Evolutionary conservation across 495 filamentous ascomycete genomes (phyloP).

Genomic region (Aspergillus coremiiformis): DNA sequence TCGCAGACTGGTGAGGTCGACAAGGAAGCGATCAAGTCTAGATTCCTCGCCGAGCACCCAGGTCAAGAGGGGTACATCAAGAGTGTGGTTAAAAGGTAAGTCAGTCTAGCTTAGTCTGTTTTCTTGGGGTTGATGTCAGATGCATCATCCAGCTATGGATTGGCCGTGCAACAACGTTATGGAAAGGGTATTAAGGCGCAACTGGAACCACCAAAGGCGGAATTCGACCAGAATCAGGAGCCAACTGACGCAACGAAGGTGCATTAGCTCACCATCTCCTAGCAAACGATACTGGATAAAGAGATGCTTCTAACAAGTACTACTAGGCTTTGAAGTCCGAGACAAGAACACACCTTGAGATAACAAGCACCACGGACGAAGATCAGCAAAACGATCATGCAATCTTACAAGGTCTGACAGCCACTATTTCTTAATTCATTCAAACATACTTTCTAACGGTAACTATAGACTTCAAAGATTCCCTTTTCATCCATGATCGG

Average conservation of each 20-base stretch:
- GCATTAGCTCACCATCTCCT: background rate
- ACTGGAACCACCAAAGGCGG: background rate
- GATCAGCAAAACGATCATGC: background rate
- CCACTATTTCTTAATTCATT: background rate
- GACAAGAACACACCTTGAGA: background rate
- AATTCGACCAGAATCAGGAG: background rate
- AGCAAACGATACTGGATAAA: background rate
- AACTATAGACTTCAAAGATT: background rate
- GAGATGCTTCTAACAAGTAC: background rate
- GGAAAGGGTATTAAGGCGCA: background rate
- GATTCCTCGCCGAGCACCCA: background rate
- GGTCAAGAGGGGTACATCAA: background rate
- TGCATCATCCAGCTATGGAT: background rate
- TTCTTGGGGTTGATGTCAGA: background rate
- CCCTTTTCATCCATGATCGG: background rate
- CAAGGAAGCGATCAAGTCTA: background rate
- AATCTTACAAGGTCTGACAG: background rate
- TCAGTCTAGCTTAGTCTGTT: background rate
- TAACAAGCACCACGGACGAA: background rate
- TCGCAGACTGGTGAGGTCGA: background rate
- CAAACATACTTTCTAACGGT: background rate
- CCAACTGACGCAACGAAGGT: background rate
- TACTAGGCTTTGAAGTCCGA: background rate
- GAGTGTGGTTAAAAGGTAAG: background rate
- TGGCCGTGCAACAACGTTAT: background rate